phyloP scores from a whole-genome alignment of 106 monocot genomes.

The Ottelia alismoides region DNA sequence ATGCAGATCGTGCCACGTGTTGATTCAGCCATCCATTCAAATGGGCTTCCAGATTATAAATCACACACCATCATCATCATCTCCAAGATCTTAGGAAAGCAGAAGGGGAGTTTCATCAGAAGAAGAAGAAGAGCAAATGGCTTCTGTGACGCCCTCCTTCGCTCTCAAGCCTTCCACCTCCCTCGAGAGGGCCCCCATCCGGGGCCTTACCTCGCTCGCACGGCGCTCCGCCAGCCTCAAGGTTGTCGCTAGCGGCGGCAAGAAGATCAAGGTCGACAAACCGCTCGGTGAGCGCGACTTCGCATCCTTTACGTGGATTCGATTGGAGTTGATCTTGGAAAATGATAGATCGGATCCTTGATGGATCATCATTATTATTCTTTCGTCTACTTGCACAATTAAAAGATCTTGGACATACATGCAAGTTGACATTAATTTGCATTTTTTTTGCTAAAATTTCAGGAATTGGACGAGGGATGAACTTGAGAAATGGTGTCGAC shows the following conservation, averaged over 20 bases:
- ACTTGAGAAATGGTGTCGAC: conserved; percentile 36
- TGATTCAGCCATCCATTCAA: background rate
- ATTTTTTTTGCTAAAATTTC: too few species aligned
- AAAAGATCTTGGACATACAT: too few species aligned
- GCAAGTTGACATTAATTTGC: too few species aligned
- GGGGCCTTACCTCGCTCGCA: conserved; percentile 39
- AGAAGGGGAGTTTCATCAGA: background rate
- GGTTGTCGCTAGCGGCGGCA: conserved; percentile 40
- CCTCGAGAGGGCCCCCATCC: conserved; percentile 3
- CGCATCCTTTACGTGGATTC: too few species aligned
- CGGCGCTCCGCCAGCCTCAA: conserved; percentile 34
- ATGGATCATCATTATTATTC: too few species aligned
- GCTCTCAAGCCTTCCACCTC: conserved; percentile 18
- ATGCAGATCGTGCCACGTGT: background rate
- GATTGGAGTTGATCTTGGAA: too few species aligned
- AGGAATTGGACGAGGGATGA: conserved; percentile 74
- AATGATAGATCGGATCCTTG: too few species aligned
- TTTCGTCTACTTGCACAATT: too few species aligned
- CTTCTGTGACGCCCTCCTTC: conserved; percentile 20
- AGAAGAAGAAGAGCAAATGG: conserved; percentile 9
- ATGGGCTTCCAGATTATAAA: background rate
- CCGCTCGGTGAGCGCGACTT: conserved; percentile 49
- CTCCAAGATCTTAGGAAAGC: background rate
- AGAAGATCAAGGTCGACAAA: conserved; percentile 72
- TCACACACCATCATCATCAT: background rate